A percentile compares a stretch with the other conserved stretches of the same genome.
phyloP scores from a whole-genome alignment of 2,329 filamentous ascomycete species.

The Chaetomiaceae sp. region DNA sequence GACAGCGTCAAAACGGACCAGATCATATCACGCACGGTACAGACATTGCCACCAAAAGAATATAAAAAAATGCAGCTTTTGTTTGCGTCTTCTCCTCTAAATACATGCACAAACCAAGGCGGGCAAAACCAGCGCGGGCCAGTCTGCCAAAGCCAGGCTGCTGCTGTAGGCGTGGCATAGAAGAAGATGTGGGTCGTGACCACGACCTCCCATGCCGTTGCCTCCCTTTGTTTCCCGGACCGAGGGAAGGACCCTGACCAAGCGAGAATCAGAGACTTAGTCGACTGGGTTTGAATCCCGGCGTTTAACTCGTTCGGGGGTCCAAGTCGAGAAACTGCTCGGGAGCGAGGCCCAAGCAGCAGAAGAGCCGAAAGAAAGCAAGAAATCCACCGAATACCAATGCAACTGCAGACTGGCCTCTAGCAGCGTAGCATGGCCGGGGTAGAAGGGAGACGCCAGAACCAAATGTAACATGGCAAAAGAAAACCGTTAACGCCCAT shows the following conservation, averaged over 20 bases:
- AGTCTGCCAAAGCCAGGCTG: neutral
- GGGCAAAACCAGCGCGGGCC: neutral
- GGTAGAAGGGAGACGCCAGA: neutral
- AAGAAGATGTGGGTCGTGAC: neutral
- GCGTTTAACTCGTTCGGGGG: neutral
- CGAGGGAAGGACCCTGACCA: neutral
- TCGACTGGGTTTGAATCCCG: neutral
- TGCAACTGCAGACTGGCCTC: neutral
- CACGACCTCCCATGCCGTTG: neutral
- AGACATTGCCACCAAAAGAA: neutral
- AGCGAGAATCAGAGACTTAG: neutral
- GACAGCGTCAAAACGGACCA: no score
- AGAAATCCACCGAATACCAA: neutral
- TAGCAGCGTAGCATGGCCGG: neutral
- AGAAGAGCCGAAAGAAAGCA: constrained; percentile 1
- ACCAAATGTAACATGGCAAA: neutral
- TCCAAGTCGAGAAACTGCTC: neutral
- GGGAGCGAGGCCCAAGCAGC: neutral
- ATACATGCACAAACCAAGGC: constrained; percentile 16
- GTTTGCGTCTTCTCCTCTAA: constrained; percentile 8
- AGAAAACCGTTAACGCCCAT: neutral
- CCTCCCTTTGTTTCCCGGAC: neutral
- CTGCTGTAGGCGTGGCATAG: neutral
- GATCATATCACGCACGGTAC: neutral
- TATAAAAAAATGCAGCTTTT: constrained; percentile 6